phyloP scores from a whole-genome alignment of 306 rosid species.

The Cicer arietinum region DNA sequence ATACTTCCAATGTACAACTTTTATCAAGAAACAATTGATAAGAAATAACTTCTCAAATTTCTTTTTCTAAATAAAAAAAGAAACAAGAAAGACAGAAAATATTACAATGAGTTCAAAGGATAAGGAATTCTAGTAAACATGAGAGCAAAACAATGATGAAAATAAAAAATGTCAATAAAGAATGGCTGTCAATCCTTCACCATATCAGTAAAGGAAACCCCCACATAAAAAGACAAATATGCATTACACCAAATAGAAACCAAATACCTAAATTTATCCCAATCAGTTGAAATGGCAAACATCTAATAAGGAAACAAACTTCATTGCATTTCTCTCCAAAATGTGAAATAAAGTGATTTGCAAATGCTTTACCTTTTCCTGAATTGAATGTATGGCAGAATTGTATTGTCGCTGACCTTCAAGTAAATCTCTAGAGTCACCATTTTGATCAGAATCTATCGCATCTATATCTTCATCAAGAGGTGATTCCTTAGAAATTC shows the following conservation, averaged over 20 bases:
- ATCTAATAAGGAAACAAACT: slow-evolving; percentile 30
- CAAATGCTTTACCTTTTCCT: slow-evolving; percentile 73
- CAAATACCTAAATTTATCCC: slow-evolving; percentile 10
- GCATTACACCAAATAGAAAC: slow-evolving; percentile 34
- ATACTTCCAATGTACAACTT: slow-evolving; percentile 42
- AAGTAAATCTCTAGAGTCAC: slow-evolving; percentile 84
- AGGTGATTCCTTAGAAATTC: slow-evolving; percentile 64
- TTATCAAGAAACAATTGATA: slow-evolving; percentile 30
- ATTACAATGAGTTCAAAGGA: slow-evolving; percentile 1
- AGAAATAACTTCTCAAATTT: slow-evolving; percentile 23
- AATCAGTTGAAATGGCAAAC: slow-evolving; percentile 7
- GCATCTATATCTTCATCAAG: slow-evolving; percentile 74
- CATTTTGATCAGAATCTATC: slow-evolving; percentile 77
- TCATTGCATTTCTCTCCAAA: slow-evolving; percentile 25
- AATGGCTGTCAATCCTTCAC: slow-evolving; percentile 30
- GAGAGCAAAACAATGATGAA: slow-evolving; percentile 17
- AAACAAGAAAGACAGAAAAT: slow-evolving; percentile 21
- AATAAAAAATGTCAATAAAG: slow-evolving; percentile 34
- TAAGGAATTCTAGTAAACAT: slow-evolving; percentile 25
- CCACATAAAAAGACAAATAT: slow-evolving; percentile 14
- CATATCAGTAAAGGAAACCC: slow-evolving; percentile 8
- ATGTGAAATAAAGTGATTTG: slow-evolving; percentile 32
- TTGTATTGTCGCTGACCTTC: slow-evolving; percentile 98
- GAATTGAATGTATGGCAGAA: slow-evolving; percentile 96
- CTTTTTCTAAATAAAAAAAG: slow-evolving; percentile 4